Evolutionary conservation across 257 asterid species (phyloP).

Genomic region (Jacaranda copaia): DNA sequence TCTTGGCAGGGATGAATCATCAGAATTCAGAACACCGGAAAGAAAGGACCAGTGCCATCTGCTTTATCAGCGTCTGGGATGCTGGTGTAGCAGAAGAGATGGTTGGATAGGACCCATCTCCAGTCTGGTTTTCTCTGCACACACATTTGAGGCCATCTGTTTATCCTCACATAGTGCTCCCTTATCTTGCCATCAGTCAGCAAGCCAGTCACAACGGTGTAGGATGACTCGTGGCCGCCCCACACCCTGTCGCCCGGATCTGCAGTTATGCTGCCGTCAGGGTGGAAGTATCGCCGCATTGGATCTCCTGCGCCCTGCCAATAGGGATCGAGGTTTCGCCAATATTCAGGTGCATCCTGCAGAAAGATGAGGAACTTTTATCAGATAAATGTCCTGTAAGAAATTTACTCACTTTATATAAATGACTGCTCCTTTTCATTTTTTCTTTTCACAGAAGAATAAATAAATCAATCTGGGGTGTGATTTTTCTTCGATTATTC

Average conservation of each 20-base stretch:
- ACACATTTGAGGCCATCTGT: constrained; percentile 70
- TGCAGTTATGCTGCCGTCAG: constrained; percentile 80
- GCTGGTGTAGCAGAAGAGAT: constrained; percentile 62
- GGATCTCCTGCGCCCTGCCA: constrained; percentile 64
- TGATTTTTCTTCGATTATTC: too few relatives aligned
- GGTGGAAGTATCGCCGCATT: constrained; percentile 78
- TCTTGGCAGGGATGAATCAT: background rate
- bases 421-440: background rate
- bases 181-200: constrained; percentile 64
- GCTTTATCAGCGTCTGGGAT: constrained; percentile 66
- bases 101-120: constrained; percentile 77
- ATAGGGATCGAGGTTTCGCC: constrained; percentile 79
- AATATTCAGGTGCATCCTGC: constrained; percentile 76
- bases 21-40: constrained; percentile 31
- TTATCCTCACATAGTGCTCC: constrained; percentile 79
- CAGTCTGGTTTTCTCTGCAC: constrained; percentile 71
- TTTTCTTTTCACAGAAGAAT: background rate
- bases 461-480: too few relatives aligned
- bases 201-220: constrained; percentile 72
- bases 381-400: constrained; percentile 14
- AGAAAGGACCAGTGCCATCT: constrained; percentile 65
- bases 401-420: background rate
- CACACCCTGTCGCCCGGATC: constrained; percentile 71
- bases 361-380: background rate
- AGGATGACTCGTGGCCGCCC: constrained; percentile 94